Conservation (phyloP, 2,329 filamentous ascomycete genomes). For the Erysiphe pulchra region DNA sequence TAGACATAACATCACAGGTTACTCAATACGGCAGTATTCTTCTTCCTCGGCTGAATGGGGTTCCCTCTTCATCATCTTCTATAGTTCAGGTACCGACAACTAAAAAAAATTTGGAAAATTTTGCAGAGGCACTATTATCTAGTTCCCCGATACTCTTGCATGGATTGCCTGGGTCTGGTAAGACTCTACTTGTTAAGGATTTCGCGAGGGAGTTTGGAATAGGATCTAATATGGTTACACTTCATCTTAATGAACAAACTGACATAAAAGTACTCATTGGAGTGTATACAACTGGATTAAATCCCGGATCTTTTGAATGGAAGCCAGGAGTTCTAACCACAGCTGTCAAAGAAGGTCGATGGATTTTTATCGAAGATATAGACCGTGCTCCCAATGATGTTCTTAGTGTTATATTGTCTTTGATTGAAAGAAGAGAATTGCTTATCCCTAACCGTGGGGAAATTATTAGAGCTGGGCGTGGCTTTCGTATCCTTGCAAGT, state of each 20-base stretch:
- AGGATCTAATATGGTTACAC: slow-evolving; percentile 61
- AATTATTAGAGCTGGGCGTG: slow-evolving; percentile 53
- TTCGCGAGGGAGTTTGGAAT: slow-evolving; percentile 58
- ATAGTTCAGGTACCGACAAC: slow-evolving; percentile 53
- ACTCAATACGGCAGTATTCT: slow-evolving; percentile 39
- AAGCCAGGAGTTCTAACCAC: slow-evolving; percentile 78
- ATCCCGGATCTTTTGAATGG: slow-evolving; percentile 80
- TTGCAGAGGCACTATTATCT: slow-evolving; percentile 42
- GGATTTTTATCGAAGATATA: slow-evolving; percentile 92
- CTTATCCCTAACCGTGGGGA: slow-evolving; percentile 76
- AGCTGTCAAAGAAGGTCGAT: slow-evolving; percentile 77
- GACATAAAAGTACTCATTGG: slow-evolving; percentile 92
- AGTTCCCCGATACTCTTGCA: slow-evolving; percentile 53
- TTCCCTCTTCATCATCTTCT: slow-evolving; percentile 20
- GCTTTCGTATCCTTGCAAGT: slow-evolving; percentile 80
- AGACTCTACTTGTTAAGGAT: slow-evolving; percentile 67
- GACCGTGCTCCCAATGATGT: slow-evolving; percentile 89
- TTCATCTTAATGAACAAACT: slow-evolving; percentile 94
- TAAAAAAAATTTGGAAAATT: slow-evolving; percentile 37
- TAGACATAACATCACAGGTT: slow-evolving; percentile 31
- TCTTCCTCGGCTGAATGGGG: slow-evolving; percentile 34
- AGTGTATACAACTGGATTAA: slow-evolving; percentile 71
- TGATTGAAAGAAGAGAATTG: slow-evolving; percentile 81
- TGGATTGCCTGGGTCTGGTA: slow-evolving; percentile 67
- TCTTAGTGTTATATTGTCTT: slow-evolving; percentile 69